Evolutionary conservation across 805 yeast genomes (phyloP).

Genomic region (Diddensiella santjacobensis): DNA sequence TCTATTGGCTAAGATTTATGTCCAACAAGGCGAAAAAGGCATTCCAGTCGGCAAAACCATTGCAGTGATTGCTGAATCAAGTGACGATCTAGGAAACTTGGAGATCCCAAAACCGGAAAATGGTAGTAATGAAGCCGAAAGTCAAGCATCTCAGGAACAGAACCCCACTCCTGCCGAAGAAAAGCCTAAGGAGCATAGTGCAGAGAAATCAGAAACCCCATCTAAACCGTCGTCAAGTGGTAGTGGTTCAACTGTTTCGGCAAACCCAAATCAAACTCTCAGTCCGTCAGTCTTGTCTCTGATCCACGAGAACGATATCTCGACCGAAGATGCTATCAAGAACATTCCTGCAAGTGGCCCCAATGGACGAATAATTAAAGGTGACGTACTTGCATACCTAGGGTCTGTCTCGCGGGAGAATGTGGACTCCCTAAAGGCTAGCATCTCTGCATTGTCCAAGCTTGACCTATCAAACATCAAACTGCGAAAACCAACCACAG

Average conservation of each 20-base stretch:
- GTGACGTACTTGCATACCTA: conserved; percentile 82
- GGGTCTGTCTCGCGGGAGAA: conserved; percentile 65
- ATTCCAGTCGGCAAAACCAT: conserved; percentile 85
- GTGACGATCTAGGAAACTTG: conserved; percentile 68
- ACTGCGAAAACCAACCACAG: conserved; percentile 17
- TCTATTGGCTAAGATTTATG: conserved; percentile 67
- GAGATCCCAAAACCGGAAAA: conserved; percentile 46
- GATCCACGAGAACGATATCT: conserved; percentile 57
- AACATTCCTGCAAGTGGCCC: conserved; percentile 86
- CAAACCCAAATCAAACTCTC: conserved; percentile 64
- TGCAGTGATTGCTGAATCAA: conserved; percentile 84
- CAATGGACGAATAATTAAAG: conserved; percentile 79
- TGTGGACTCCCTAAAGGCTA: conserved; percentile 48
- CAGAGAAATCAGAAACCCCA: conserved; percentile 14
- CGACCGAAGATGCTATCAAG: conserved; percentile 63
- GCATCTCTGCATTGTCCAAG: conserved; percentile 52
- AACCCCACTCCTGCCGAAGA: background rate
- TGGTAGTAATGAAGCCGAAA: conserved; percentile 20
- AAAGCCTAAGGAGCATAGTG: conserved; percentile 16
- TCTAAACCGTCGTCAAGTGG: conserved; percentile 23
- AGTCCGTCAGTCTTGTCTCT: conserved; percentile 76
- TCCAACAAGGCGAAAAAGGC: conserved; percentile 68
- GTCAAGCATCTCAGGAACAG: conserved; percentile 2
- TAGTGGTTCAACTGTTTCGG: conserved; percentile 35
- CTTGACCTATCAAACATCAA: conserved; percentile 70